These are phyloP conservation scores for Yamadazyma olivae DNA, from an alignment of 805 yeast genomes.

Conservation along the genomic window DNA sequence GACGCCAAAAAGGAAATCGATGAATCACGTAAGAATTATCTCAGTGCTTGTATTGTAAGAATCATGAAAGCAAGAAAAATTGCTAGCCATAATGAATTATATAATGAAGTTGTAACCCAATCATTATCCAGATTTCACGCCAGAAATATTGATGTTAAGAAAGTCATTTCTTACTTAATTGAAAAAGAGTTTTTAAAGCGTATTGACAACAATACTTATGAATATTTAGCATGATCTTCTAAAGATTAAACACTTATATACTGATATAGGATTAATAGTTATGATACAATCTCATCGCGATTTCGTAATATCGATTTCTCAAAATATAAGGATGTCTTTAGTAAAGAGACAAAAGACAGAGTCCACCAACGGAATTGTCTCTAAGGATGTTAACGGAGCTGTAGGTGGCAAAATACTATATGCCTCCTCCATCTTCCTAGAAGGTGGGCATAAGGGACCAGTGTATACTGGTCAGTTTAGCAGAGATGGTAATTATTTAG, in stretches of 20 bases:
- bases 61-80: constrained; percentile 92
- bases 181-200: constrained; percentile 85
- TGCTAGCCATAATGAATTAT: constrained; percentile 72
- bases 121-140: constrained; percentile 83
- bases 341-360: constrained; percentile 28
- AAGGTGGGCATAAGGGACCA: constrained; percentile 45
- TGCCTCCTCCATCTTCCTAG: constrained; percentile 33
- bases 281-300: background rate
- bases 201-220: constrained; percentile 68
- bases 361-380: constrained; percentile 1
- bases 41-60: constrained; percentile 92
- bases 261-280: background rate
- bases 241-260: background rate
- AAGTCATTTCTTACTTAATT: constrained; percentile 78
- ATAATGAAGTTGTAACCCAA: constrained; percentile 86
- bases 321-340: constrained; percentile 21
- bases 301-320: background rate
- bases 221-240: constrained; percentile 63
- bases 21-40: constrained; percentile 78
- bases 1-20: constrained; percentile 78
- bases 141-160: constrained; percentile 79
- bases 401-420: constrained; percentile 16
- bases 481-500: constrained; percentile 48
- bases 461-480: constrained; percentile 54
- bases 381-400: background rate